Conservation (phyloP, 2,329 filamentous ascomycete species). For the Alternaria longipes region DNA sequence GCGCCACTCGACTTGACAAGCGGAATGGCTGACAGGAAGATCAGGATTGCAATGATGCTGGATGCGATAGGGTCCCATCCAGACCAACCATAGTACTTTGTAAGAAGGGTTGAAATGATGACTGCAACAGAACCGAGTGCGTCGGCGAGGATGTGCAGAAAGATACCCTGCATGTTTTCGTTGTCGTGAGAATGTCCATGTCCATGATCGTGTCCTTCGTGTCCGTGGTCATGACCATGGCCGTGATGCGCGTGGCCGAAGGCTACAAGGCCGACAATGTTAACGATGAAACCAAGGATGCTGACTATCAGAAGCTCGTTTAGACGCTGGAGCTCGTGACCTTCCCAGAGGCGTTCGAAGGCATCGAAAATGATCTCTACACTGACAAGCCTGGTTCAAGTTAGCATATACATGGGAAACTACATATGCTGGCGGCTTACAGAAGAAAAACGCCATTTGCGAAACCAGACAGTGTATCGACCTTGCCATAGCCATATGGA, state of each 20-base stretch:
- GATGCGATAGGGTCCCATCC: slow-evolving; percentile 96
- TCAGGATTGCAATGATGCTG: slow-evolving; percentile 90
- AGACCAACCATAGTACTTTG: slow-evolving; percentile 87
- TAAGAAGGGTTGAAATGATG: slow-evolving; percentile 88
- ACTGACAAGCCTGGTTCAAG: slow-evolving; percentile 75
- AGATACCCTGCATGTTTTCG: slow-evolving; percentile 98
- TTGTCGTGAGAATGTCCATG: slow-evolving; percentile 72
- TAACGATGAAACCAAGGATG: slow-evolving; percentile 84
- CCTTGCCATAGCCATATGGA: slow-evolving; percentile 95
- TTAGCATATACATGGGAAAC: slow-evolving; percentile 18
- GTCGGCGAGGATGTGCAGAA: slow-evolving; percentile 92
- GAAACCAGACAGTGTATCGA: slow-evolving; percentile 95
- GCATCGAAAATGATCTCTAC: slow-evolving; percentile 97
- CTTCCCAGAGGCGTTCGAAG: slow-evolving; percentile 84
- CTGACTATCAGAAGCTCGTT: slow-evolving; percentile 90
- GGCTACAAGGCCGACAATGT: slow-evolving; percentile 88
- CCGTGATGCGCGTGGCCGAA: slow-evolving; percentile 71
- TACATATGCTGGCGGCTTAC: slow-evolving; percentile 58
- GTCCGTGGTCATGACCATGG: slow-evolving; percentile 60
- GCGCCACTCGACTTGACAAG: slow-evolving; percentile 86
- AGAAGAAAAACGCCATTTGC: slow-evolving; percentile 95
- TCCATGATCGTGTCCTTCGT: slow-evolving; percentile 41
- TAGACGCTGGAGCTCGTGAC: slow-evolving; percentile 82
- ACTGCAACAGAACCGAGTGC: slow-evolving; percentile 94
- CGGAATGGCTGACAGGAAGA: slow-evolving; percentile 90